Base-by-base conservation (phyloP, 2,329 filamentous ascomycete species). In the Sporothrix humicola region DNA sequence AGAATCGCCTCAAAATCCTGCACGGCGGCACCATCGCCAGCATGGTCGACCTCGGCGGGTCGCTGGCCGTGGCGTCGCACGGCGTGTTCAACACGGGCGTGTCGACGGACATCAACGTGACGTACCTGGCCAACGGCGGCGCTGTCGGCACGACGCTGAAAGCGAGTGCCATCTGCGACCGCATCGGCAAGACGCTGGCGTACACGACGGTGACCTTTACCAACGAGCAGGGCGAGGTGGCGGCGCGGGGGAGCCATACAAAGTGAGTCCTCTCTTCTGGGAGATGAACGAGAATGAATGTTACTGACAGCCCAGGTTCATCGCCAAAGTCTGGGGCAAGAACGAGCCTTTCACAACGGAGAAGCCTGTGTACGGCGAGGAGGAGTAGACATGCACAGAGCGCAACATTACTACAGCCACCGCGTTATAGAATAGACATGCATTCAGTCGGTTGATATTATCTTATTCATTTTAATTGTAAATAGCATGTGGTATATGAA, bases 1-100 rank as follows among this genome's bases (percentile, higher is more conserved):
- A 94, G 91, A 95, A 95, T 79, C 90, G 93, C 0, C 84, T 95
- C 0, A 87, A 90, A 71, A 94, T 91, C 50, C 86, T 95, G 42
- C 93, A 95, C 78, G 93, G 93, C 20, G 93, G 93, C 3, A 93
- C 92, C 0, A 90, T 95, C 42, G 93, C 93, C 3, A 92, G 90
- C 79, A 90, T 95, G 82, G 90, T 91, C 42, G 90, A 91, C 75
- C 82, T 91, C 0, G 89, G 89, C 12, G 89, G 89, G 15, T 91
- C 89, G 0, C 83, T 91, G 2, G 90, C 89, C 10, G 89, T 91
- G 2, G 89, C 89, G 0, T 91, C 90, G 0, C 89, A 86, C 75
- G 89, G 89, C 0, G 82, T 89, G 0, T 91, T 88, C 77, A 84
- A 86, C 20, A 91, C 89, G 0, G 89, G 89, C 12, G 89, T 91